Conservation (phyloP, 345 rosid genomes). For the Reutealis trisperma region DNA sequence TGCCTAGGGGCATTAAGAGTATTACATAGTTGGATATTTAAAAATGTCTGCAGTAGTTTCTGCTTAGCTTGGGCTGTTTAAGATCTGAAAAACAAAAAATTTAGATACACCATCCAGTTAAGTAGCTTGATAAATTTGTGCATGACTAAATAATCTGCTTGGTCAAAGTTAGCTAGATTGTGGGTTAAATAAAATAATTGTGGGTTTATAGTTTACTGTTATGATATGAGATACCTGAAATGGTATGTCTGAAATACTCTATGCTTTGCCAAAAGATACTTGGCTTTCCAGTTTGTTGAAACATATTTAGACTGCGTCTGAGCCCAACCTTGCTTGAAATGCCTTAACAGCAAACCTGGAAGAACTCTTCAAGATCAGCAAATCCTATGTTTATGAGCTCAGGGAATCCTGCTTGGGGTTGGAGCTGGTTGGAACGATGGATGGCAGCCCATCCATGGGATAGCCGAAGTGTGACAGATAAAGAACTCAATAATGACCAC, state of each 20-base stretch:
- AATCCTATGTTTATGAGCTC: conserved; percentile 81
- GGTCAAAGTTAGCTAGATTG: background rate
- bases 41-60: background rate
- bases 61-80: background rate
- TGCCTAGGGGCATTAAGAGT: background rate
- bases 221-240: background rate
- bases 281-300: background rate
- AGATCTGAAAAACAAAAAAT: background rate
- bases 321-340: conserved; percentile 14
- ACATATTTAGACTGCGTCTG: background rate
- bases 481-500: conserved; percentile 52
- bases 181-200: background rate
- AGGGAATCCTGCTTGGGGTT: conserved; percentile 90
- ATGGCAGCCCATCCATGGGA: conserved; percentile 93
- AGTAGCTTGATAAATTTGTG: conserved; percentile 1
- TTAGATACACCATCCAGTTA: background rate
- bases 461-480: conserved; percentile 46
- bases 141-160: background rate
- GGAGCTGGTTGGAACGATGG: conserved; percentile 99
- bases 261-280: conserved; percentile 8
- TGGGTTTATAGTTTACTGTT: background rate
- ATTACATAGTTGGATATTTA: background rate
- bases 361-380: conserved; percentile 61
- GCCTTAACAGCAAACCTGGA: conserved; percentile 71
- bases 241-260: background rate